Base-by-base conservation (phyloP, 164 flowering plant species). In the Houttuynia cordata region DNA sequence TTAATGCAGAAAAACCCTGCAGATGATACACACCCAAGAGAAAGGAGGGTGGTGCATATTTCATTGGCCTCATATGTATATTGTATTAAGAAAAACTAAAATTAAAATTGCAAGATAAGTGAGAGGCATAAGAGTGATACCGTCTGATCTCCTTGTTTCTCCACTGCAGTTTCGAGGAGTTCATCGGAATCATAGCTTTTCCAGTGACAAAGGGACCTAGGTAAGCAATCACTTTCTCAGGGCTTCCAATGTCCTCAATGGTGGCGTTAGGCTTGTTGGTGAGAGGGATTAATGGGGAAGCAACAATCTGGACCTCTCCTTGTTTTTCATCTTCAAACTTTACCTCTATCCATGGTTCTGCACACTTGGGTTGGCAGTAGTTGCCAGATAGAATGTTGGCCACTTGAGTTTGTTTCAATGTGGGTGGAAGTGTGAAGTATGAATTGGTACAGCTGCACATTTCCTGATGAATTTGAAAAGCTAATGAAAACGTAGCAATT, bases 331-430 rank as follows among this genome's bases (percentile, higher is more conserved):
- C 85, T 65, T 93, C 99, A 51, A 93, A 93, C 53, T 86, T 93
- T 37, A 93, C 99, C 74, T 93, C 99, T 47, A 90, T 79, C 99
- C 99, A 93, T 0, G 99, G 99, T 80, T 93, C 97, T 39, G 99
- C 97, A 64, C 97, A 90, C 69, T 93, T 93, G 49, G 99, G 99
- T 58, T 93, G 97, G 68, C 99, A 93, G 73, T 93, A 93, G 71
- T 88, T 93, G 3, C 99, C 99, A 3, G 99, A 93, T 22, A 93
- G 67, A 25, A 93, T 93, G 76, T 93, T 93, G 15, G 99, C 97
- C 50, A 90, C 66, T 0, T 97, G 82, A 3, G 68, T 45, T 62
- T 93, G 97, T 69, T 88, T 93, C 97, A 97, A 93, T 24, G 82
- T 78, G 10, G 97, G 99, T 25, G 99, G 99, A 19, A 93, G 71